Evolutionary conservation across 1,284 basidiomycete genomes (phyloP).

Genomic region (Omphalotus olearius): DNA sequence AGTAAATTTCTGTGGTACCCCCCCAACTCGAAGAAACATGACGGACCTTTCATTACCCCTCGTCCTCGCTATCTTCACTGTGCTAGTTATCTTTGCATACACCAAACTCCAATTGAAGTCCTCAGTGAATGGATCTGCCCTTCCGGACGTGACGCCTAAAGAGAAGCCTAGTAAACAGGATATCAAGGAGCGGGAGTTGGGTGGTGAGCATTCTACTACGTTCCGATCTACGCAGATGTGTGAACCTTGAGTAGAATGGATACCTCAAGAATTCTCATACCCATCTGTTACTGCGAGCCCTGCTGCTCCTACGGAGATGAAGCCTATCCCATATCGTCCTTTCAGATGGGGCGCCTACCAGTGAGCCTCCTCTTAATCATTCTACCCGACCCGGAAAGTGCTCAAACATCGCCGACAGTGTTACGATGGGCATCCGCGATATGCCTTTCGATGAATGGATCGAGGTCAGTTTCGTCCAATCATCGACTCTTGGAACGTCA

Average conservation of each 20-base stretch:
- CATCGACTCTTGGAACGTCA: neutral
- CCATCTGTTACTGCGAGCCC: slow-evolving; percentile 41
- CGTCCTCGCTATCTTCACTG: too few species aligned
- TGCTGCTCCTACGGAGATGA: slow-evolving; percentile 34
- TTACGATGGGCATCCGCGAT: slow-evolving; percentile 67
- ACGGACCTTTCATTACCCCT: too few species aligned
- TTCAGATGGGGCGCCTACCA: slow-evolving; percentile 62
- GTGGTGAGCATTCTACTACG: slow-evolving; percentile 2
- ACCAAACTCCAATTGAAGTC: neutral
- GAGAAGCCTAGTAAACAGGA: neutral
- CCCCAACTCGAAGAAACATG: too few species aligned
- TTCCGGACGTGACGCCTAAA: too few species aligned
- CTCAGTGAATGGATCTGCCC: neutral
- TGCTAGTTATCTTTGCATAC: neutral
- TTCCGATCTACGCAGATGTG: neutral
- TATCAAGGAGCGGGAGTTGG: slow-evolving; percentile 10
- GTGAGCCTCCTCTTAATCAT: slow-evolving; percentile 32
- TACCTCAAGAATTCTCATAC: slow-evolving; percentile 45
- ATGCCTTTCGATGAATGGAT: slow-evolving; percentile 71
- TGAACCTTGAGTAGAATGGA: slow-evolving; percentile 37
- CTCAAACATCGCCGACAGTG: slow-evolving; percentile 30
- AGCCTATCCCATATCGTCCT: slow-evolving; percentile 59
- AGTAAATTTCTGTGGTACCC: too few species aligned
- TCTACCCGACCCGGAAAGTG: neutral
- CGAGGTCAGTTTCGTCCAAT: slow-evolving; percentile 35